A percentile compares a stretch with the other conserved stretches of the same genome.
phyloP scores from a whole-genome alignment of 2,329 filamentous ascomycete species.

The Hirsutella minnesotensis region DNA sequence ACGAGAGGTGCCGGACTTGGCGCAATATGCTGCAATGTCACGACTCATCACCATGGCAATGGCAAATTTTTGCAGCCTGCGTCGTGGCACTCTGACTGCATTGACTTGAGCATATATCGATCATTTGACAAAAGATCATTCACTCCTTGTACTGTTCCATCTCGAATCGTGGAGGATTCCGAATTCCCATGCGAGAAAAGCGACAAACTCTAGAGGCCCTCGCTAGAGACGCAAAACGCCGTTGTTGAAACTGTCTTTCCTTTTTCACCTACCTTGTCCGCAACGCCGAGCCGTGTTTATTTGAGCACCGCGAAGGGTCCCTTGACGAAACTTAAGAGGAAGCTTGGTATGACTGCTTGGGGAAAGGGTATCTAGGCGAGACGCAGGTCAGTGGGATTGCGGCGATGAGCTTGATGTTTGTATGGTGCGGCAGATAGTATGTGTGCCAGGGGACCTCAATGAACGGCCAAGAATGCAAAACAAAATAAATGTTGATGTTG shows the following conservation, averaged over 20 bases:
- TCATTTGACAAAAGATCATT: background rate
- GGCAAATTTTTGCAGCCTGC: too few species aligned
- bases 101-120: background rate
- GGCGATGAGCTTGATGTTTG: background rate
- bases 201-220: constrained; percentile 12
- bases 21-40: too few species aligned
- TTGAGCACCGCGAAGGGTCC: background rate
- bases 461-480: constrained; percentile 1
- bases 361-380: constrained; percentile 58
- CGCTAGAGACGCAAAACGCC: constrained; percentile 27
- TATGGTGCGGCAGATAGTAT: background rate
- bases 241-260: constrained; percentile 44
- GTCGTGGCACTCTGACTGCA: too few species aligned
- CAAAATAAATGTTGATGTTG: background rate
- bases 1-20: too few species aligned
- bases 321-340: constrained; percentile 19
- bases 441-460: background rate
- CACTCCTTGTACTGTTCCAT: constrained; percentile 6
- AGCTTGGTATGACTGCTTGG: constrained; percentile 62
- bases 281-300: constrained; percentile 28
- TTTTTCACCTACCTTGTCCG: constrained; percentile 12
- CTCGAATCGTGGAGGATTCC: constrained; percentile 31
- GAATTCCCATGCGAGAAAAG: constrained; percentile 21
- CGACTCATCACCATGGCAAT: too few species aligned
- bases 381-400: constrained; percentile 2